Conservation (phyloP, 1,284 basidiomycete species). For the Apiotrichum mycotoxinovorans region DNA sequence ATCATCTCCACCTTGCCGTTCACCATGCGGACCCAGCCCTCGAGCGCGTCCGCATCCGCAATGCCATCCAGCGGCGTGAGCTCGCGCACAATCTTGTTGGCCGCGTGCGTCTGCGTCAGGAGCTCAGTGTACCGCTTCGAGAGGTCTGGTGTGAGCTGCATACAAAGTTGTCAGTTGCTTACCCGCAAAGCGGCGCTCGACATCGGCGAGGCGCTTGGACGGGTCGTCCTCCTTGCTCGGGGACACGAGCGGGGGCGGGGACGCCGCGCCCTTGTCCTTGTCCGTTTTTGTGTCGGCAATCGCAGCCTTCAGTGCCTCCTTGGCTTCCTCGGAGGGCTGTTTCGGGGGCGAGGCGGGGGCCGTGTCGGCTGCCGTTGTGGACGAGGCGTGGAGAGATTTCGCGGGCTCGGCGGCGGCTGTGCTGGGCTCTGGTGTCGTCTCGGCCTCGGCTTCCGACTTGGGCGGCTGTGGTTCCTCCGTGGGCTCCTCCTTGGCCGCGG, state of each 20-base stretch:
- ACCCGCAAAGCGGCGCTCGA: constrained; percentile 37
- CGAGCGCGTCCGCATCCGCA: constrained; percentile 63
- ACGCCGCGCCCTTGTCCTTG: background rate
- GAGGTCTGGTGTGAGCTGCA: constrained; percentile 25
- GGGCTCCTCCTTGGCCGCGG: background rate
- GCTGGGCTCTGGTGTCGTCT: background rate
- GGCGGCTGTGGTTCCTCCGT: background rate
- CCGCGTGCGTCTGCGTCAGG: constrained; percentile 50
- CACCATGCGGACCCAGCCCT: constrained; percentile 67
- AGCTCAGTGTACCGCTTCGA: constrained; percentile 34
- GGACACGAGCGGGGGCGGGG: constrained; percentile 2
- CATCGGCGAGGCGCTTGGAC: constrained; percentile 21
- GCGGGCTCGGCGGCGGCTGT: background rate
- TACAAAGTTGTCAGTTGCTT: background rate
- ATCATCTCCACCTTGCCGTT: constrained; percentile 66
- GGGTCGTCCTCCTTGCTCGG: constrained; percentile 11
- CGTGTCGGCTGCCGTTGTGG: background rate
- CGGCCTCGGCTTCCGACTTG: background rate
- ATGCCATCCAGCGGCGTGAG: constrained; percentile 66
- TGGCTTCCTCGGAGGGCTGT: background rate
- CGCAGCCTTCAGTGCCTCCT: background rate
- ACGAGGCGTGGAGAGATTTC: background rate
- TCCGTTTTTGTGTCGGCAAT: background rate
- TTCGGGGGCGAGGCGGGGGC: background rate
- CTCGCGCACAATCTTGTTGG: constrained; percentile 68